phyloP scores from a whole-genome alignment of 2,329 filamentous ascomycete species.

The Fusarium albosuccineum region DNA sequence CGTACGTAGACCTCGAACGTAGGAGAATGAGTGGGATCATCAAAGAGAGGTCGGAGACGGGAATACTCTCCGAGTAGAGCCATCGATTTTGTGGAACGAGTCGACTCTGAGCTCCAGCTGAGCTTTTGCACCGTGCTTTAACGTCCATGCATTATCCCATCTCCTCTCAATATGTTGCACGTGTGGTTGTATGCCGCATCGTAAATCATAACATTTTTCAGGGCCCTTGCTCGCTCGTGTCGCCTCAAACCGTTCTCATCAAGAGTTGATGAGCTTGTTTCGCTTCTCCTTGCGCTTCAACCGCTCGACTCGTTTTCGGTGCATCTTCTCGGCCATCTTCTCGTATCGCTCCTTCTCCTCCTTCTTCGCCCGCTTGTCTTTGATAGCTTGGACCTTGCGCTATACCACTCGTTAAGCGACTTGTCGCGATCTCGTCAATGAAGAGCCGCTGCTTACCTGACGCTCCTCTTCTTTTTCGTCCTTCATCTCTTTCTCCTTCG shows the following conservation, averaged over 20 bases:
- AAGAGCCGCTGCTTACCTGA: slow-evolving; percentile 68
- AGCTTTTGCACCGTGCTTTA: slow-evolving; percentile 14
- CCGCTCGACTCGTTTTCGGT: slow-evolving; percentile 92
- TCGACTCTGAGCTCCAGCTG: not conserved
- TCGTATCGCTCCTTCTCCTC: slow-evolving; percentile 94
- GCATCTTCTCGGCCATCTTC: slow-evolving; percentile 98
- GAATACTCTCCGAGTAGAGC: not conserved
- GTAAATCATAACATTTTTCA: slow-evolving; percentile 42
- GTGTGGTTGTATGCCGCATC: slow-evolving; percentile 34
- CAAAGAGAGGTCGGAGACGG: not conserved
- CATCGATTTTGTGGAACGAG: not conserved
- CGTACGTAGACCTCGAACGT: not conserved
- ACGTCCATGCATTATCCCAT: slow-evolving; percentile 33
- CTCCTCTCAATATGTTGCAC: slow-evolving; percentile 23
- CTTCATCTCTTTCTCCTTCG: slow-evolving; percentile 95
- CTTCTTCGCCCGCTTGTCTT: slow-evolving; percentile 87
- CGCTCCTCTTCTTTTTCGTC: slow-evolving; percentile 93
- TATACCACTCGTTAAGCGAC: slow-evolving; percentile 54
- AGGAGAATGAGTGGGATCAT: not conserved
- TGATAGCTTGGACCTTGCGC: slow-evolving; percentile 83
- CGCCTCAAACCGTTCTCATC: slow-evolving; percentile 38
- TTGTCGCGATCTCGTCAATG: not conserved
- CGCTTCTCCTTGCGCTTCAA: slow-evolving; percentile 96
- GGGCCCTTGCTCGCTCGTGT: slow-evolving; percentile 16
- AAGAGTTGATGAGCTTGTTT: slow-evolving; percentile 83